Evolutionary conservation across 1,139 yeast species (phyloP).

Genomic region (Maudiozyma humilis): DNA sequence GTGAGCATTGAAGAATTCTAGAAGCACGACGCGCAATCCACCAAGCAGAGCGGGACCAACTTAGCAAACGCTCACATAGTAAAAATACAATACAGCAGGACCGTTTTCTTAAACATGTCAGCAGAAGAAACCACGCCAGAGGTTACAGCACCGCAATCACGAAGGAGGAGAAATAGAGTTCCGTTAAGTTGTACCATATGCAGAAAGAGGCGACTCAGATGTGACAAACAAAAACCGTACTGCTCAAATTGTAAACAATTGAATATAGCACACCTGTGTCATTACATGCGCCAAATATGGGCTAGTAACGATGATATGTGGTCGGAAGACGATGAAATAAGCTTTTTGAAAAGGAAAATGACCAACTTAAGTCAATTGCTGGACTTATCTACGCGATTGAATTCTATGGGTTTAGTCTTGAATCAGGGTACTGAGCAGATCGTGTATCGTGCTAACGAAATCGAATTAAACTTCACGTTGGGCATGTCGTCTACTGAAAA

Average conservation of each 20-base stretch:
- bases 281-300: slow-evolving; percentile 47
- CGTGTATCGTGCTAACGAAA: background rate
- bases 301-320: slow-evolving; percentile 22
- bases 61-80: too few species aligned
- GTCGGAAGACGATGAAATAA: slow-evolving; percentile 3
- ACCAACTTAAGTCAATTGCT: background rate
- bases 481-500: background rate
- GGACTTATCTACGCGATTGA: background rate
- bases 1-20: too few species aligned
- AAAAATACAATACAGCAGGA: too few species aligned
- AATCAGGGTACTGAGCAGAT: background rate
- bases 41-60: too few species aligned
- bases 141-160: background rate
- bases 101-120: too few species aligned
- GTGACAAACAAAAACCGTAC: slow-evolving; percentile 57
- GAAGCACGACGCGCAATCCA: too few species aligned
- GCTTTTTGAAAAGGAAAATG: background rate
- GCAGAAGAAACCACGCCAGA: too few species aligned
- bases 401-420: background rate
- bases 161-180: slow-evolving; percentile 36
- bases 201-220: slow-evolving; percentile 40
- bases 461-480: background rate
- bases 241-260: slow-evolving; percentile 60
- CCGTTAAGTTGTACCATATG: slow-evolving; percentile 42
- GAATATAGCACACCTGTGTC: slow-evolving; percentile 58